Base-by-base conservation (phyloP, 768 basidiomycete genomes). In the Podaxis mareebaensis region DNA sequence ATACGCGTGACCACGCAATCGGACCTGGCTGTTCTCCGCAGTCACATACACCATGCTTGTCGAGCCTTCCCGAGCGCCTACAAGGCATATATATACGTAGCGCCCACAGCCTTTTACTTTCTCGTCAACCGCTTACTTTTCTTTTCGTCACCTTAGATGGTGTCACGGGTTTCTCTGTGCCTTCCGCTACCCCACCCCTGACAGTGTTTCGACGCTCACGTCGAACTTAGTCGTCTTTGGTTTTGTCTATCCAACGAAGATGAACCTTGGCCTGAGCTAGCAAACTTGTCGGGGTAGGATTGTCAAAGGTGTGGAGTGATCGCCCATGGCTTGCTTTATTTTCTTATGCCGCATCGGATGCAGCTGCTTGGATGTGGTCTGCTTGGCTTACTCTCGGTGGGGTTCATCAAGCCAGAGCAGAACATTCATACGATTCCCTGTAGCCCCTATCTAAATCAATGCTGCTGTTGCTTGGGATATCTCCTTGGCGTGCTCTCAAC, bases 251-350 rank as follows among this genome's bases (percentile, higher is more conserved):
- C 52, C 28, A 55, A 39, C 13, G 13, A 28, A 39, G 33, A 56
- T 26, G 24, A 57, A 63, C 54, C 61, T 57, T 51, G 55, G 20
- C 55, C 36, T 63, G 54, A 63, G 61, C 55, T 63, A 63, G 61
- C 46, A 57, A 62, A 49, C 36, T 33, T 63, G 61, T 55, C 54
- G 54, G 61, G 48, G 54, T 63, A 36, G 48, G 54, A 57, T 49
- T 20, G 46, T 57, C 54, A 39, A 53, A 49, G 53, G 39, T 55
- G 12, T 39, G 13, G 17, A 22, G 28, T 60, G 44, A 20, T 55
- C 39, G 20, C 52, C 42, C 46, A 22, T 52, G n/a, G 6, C 15
- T 10, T 51, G 15, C 42, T 12, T 46, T 5, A 46, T 46, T 44
- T 15, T 44, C 7, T 15, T 44, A 5, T 44, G 42, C n/a, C n/a